Conservation (phyloP, 345 rosid genomes). For the rapeseed (Brassica napus) region DNA sequence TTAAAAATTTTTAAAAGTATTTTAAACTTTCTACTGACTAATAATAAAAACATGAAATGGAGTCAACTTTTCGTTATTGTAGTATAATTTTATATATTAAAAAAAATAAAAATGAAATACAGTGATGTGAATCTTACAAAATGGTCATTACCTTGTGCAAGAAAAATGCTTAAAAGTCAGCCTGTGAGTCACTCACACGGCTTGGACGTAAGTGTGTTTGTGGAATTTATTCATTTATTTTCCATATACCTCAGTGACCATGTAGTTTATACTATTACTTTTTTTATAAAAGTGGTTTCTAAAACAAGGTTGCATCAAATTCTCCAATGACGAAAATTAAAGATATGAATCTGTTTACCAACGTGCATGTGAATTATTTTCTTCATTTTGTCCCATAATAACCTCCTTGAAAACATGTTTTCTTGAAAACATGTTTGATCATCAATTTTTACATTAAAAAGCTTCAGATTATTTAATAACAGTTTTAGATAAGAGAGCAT, state of each 20-base stretch:
- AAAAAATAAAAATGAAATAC: not conserved
- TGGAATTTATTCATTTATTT: not conserved
- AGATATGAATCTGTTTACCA: not conserved
- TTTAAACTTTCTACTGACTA: too few relatives aligned
- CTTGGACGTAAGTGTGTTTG: constrained; percentile 3
- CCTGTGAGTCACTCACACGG: constrained; percentile 1
- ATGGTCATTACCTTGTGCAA: constrained; percentile 9
- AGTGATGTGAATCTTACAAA: constrained; percentile 1
- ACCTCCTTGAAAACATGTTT: not conserved
- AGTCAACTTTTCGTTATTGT: constrained; percentile 12
- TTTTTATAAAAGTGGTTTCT: constrained; percentile 6
- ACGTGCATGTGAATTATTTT: not conserved
- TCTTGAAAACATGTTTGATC: not conserved
- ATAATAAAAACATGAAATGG: not conserved
- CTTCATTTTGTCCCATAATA: not conserved
- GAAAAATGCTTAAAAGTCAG: constrained; percentile 14
- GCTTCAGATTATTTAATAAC: not conserved
- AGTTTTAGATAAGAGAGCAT: not conserved
- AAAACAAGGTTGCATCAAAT: not conserved
- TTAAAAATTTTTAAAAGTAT: too few relatives aligned
- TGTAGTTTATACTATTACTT: not conserved
- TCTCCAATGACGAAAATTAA: not conserved
- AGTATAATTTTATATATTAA: not conserved
- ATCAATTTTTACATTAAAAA: not conserved
- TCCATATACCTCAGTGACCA: not conserved